Conservation (phyloP, 768 basidiomycete genomes). For the Cyathus striatus region DNA sequence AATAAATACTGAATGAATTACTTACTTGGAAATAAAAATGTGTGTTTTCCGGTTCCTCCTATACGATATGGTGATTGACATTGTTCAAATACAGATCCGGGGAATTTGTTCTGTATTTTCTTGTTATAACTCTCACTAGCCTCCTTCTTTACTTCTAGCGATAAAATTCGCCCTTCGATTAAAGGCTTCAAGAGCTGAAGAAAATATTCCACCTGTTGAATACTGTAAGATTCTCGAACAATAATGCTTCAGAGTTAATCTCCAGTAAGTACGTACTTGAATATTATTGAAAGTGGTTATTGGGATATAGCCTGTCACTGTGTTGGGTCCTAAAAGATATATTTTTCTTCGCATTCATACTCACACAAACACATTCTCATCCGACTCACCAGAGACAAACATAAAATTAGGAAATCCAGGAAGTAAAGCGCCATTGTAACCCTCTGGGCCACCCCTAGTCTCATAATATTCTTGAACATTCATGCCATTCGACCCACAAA, state of each 20-base stretch:
- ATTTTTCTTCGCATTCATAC: not conserved
- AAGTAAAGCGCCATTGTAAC: not conserved
- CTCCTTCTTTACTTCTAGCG: not conserved
- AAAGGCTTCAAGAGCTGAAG: not conserved
- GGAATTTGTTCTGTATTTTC: not conserved
- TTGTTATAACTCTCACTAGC: not conserved
- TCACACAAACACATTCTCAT: not conserved
- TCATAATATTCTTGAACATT: not conserved
- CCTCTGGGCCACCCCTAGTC: not conserved
- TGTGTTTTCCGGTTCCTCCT: not conserved
- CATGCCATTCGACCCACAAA: not conserved
- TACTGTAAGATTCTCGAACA: not conserved
- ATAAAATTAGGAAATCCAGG: slow-evolving; percentile 1
- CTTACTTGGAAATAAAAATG: not conserved
- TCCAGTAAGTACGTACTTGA: not conserved
- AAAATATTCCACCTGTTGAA: not conserved
- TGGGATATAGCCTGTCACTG: not conserved
- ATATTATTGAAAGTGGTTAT: not conserved
- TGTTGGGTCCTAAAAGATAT: slow-evolving; percentile 1
- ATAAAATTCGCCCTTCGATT: not conserved
- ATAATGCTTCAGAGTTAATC: not conserved
- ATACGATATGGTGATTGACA: not conserved
- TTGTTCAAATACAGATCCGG: not conserved
- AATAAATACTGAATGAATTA: no score
- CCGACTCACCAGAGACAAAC: not conserved